Base-by-base conservation (phyloP, 148 eudicot species). In the Amaranthus cruentus region DNA sequence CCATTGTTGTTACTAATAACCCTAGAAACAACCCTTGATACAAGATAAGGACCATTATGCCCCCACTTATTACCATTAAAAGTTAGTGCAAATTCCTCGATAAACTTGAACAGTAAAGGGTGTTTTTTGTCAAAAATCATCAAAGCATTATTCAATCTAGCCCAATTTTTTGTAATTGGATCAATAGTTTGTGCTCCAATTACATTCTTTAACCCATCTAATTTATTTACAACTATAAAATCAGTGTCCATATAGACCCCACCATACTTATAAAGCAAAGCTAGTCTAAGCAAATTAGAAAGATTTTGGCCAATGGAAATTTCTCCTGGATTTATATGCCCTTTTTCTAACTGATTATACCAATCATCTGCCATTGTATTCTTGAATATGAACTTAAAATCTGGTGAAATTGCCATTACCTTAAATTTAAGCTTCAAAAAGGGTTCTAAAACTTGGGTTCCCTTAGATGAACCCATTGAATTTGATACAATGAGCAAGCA, bases 21-120 rank as follows among this genome's bases (percentile, higher is more conserved):
- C 78, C 86, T 85, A 21, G 77, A 61, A 53, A 89, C 89, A 9
- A 93, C 98, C 79, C 98, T 88, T 3, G 98, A 90, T 7, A 91
- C 95, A 71, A 93, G 76, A 69, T 90, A 90, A 58, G 96, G 96
- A 44, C 98, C 98, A 77, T 91, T 89, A 71, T 89, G 88, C 69
- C 98, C 98, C 96, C 96, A 93, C 82, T 87, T 93, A 52, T 89
- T 86, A 8, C 98, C 98, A 79, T 93, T 76, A 48, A 90, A 93
- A 42, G 92, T 88, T 2, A 80, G 77, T 38, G 91, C 94, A 76
- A 90, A 93, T 79, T 89, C 98, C 64, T 88, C 83, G 44, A 93
- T 90, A 49, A 93, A 93, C 73, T 80, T 84, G 64, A 61, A 67
- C 28, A 93, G 59, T 21, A 93, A 77, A 6, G 94, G 94, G 78